phyloP scores from a whole-genome alignment of 345 rosid genomes.

The Conringia planisiliqua region DNA sequence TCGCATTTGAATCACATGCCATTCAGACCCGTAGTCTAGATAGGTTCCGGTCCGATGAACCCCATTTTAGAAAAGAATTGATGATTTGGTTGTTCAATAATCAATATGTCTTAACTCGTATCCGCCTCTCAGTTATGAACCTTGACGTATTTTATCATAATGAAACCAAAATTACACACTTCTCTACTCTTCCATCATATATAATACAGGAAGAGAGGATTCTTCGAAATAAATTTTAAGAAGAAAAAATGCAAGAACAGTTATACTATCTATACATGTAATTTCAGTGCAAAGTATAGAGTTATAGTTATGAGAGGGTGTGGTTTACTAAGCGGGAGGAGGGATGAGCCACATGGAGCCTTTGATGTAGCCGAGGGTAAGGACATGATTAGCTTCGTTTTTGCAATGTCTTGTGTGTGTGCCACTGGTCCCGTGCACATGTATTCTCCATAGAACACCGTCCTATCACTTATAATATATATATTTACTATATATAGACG shows the following conservation, averaged over 20 bases:
- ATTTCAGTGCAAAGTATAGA: not conserved
- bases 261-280: not conserved
- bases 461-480: slow-evolving; percentile 28
- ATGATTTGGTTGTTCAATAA: not conserved
- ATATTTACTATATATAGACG: not conserved
- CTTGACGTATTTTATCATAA: not conserved
- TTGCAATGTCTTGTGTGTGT: slow-evolving; percentile 20
- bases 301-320: not conserved
- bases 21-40: not conserved
- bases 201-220: not conserved
- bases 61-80: not conserved
- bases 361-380: slow-evolving; percentile 30
- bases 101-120: not conserved
- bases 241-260: not conserved
- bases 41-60: not conserved
- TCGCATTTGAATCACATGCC: not conserved
- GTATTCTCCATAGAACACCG: slow-evolving; percentile 51
- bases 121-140: not conserved
- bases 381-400: slow-evolving; percentile 19
- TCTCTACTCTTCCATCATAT: not conserved
- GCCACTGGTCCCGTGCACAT: slow-evolving; percentile 32
- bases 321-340: slow-evolving; percentile 30
- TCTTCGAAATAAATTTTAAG: not conserved
- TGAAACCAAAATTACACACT: not conserved
- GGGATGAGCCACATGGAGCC: slow-evolving; percentile 37